These are phyloP conservation scores for Dictyostelium firmibasis DNA, from an alignment of 78 protist species.

Conservation along the genomic window DNA sequence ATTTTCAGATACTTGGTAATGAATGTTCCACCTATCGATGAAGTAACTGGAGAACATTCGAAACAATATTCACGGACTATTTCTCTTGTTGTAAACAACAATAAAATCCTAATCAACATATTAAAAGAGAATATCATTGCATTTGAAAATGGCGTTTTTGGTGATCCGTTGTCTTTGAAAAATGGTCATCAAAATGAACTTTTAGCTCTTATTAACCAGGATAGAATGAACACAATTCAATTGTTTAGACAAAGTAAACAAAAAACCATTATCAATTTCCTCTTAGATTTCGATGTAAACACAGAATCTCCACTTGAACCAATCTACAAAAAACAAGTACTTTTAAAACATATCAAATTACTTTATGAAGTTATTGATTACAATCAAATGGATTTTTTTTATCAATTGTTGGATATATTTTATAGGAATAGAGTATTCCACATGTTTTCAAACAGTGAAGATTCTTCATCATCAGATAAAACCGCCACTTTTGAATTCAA, in stretches of 20 bases:
- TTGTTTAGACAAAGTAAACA: background rate
- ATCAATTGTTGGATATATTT: background rate
- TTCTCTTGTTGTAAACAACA: background rate
- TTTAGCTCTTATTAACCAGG: background rate
- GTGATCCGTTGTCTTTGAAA: background rate
- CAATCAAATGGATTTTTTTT: background rate
- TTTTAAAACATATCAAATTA: background rate
- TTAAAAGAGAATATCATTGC: background rate
- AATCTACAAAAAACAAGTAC: background rate
- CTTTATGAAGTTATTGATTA: background rate
- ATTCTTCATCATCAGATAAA: background rate
- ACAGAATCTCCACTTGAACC: too few species aligned
- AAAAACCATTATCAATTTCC: background rate
- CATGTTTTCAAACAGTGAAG: too few species aligned
- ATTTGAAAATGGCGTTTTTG: background rate
- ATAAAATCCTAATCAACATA: background rate
- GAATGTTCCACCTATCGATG: background rate
- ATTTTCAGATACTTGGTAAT: background rate
- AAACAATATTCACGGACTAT: background rate
- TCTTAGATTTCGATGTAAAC: background rate
- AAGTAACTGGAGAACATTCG: background rate
- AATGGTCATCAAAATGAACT: background rate
- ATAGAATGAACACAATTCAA: background rate
- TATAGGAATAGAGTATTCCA: background rate
- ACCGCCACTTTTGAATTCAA: background rate